These are phyloP conservation scores for Boletellus deceptivus DNA, from an alignment of 1,284 basidiomycete genomes.

Conservation along the genomic window DNA sequence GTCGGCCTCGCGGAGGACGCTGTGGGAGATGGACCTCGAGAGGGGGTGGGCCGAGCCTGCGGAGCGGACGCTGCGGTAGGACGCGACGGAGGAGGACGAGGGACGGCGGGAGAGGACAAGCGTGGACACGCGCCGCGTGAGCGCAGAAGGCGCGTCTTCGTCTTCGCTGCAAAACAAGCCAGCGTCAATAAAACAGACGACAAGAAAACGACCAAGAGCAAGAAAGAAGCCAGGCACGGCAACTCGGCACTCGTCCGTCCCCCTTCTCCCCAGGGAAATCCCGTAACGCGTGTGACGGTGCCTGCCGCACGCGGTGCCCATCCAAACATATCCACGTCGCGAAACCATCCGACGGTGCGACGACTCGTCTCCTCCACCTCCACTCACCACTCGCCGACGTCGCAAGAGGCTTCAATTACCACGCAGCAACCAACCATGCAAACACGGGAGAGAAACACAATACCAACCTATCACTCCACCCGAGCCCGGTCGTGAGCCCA, in stretches of 20 bases:
- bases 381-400: background rate
- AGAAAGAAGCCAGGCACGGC: conserved; percentile 2
- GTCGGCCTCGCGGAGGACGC: conserved; percentile 30
- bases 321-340: conserved; percentile 5
- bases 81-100: conserved; percentile 32
- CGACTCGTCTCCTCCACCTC: background rate
- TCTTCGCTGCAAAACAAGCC: conserved; percentile 54
- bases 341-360: no score
- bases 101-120: conserved; percentile 48
- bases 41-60: conserved; percentile 25
- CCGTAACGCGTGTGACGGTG: background rate
- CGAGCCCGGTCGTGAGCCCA: conserved; percentile 76
- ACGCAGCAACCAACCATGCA: background rate
- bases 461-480: conserved; percentile 77
- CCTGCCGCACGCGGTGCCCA: background rate
- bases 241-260: conserved; percentile 5
- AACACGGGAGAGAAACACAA: background rate
- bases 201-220: background rate
- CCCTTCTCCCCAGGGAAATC: background rate
- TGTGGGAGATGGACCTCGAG: conserved; percentile 35
- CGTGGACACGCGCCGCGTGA: conserved; percentile 62
- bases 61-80: conserved; percentile 17
- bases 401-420: no score
- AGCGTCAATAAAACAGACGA: background rate
- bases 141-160: conserved; percentile 74